A percentile compares a stretch with the other conserved stretches of the same genome.
phyloP scores from a whole-genome alignment of 495 filamentous ascomycete genomes.

The Aspergillus bridgeri region DNA sequence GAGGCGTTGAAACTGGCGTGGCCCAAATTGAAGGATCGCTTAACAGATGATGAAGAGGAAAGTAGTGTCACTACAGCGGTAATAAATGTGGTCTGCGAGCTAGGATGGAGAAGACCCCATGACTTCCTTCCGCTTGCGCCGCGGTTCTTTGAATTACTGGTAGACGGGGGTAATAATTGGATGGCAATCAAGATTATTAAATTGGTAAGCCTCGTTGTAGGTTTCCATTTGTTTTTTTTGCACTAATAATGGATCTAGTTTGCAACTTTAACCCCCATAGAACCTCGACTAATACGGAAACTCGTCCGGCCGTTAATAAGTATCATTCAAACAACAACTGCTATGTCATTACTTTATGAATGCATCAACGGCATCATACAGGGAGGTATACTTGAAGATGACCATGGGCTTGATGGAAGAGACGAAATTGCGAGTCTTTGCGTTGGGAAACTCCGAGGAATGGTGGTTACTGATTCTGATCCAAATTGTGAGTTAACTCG shows the following conservation, averaged over 20 bases:
- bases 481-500: conserved; percentile 66
- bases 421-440: conserved; percentile 94
- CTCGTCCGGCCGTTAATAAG: conserved; percentile 90
- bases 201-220: conserved; percentile 54
- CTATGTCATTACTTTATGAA: conserved; percentile 95
- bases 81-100: conserved; percentile 93
- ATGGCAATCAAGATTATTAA: conserved; percentile 99
- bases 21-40: conserved; percentile 92
- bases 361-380: conserved; percentile 98
- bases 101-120: conserved; percentile 88
- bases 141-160: conserved; percentile 83
- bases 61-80: conserved; percentile 92
- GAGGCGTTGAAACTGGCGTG: conserved; percentile 88
- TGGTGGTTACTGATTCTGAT: conserved; percentile 89
- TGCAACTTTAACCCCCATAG: conserved; percentile 87
- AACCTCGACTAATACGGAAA: conserved; percentile 87
- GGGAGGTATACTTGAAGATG: conserved; percentile 83
- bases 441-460: conserved; percentile 86
- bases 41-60: conserved; percentile 88
- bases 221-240: not conserved
- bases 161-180: conserved; percentile 96
- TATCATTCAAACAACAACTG: conserved; percentile 88
- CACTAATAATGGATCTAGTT: conserved; percentile 55
- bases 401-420: conserved; percentile 69
- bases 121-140: conserved; percentile 94